Evolutionary conservation across 768 basidiomycete species (phyloP).

Genomic region (Tylopilus felleus): DNA sequence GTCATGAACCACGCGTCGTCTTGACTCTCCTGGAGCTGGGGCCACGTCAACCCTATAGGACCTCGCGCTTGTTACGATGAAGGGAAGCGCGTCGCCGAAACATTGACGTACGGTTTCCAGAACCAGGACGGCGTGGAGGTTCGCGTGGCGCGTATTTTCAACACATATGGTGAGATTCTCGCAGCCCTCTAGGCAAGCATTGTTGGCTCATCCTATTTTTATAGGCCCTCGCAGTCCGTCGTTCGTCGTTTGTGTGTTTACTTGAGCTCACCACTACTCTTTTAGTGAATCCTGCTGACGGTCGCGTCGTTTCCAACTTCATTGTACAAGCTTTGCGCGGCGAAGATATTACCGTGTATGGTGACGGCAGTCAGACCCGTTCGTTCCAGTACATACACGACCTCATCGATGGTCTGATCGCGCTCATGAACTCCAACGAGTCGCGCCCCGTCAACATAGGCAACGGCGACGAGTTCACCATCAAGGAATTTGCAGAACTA

Average conservation of each 20-base stretch:
- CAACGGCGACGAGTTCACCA: slow-evolving; percentile 93
- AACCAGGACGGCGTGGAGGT: slow-evolving; percentile 94
- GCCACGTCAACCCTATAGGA: slow-evolving; percentile 97
- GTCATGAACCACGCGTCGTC: slow-evolving; percentile 5
- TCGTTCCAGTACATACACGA: slow-evolving; percentile 99
- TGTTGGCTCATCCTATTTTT: not conserved
- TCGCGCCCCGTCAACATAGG: slow-evolving; percentile 96
- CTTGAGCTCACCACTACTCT: slow-evolving; percentile 22
- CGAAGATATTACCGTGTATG: slow-evolving; percentile 96
- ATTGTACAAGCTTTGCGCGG: slow-evolving; percentile 96
- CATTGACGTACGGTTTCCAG: slow-evolving; percentile 93
- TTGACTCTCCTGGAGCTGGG: slow-evolving; percentile 62
- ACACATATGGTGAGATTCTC: slow-evolving; percentile 67
- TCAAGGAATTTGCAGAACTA: slow-evolving; percentile 88
- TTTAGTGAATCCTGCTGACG: slow-evolving; percentile 92
- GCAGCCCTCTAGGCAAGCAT: not conserved
- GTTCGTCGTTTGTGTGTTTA: slow-evolving; percentile 25
- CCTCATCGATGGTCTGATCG: slow-evolving; percentile 88
- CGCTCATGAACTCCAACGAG: slow-evolving; percentile 93
- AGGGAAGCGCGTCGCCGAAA: slow-evolving; percentile 98
- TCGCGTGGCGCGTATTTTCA: slow-evolving; percentile 97
- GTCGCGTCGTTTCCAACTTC: slow-evolving; percentile 98
- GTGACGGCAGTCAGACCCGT: slow-evolving; percentile 89
- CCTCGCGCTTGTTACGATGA: slow-evolving; percentile 99
- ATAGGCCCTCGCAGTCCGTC: slow-evolving; percentile 65